A percentile compares a stretch with the other conserved stretches of the same genome.
Conservation (phyloP, 352 stramenopile genomes). For the Phytophthora pinifolia region DNA sequence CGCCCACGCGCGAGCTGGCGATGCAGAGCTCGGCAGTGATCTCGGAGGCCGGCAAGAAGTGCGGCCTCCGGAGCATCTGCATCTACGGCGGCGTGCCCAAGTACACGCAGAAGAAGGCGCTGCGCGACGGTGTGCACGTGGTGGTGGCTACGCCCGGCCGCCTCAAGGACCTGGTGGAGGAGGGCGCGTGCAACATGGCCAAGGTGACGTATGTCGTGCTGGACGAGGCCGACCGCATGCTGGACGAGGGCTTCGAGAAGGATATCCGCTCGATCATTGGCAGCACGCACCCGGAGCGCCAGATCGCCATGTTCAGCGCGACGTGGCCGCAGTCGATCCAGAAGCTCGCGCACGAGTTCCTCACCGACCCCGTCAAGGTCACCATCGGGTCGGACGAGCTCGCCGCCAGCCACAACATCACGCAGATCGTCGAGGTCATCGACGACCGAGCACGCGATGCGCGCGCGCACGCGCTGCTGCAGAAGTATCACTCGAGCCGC, state of each 20-base stretch:
- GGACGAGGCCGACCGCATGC: slow-evolving; percentile 96
- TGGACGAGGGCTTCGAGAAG: slow-evolving; percentile 95
- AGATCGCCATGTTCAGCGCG: slow-evolving; percentile 98
- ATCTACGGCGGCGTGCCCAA: slow-evolving; percentile 97
- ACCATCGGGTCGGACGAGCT: slow-evolving; percentile 95
- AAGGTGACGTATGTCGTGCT: slow-evolving; percentile 94
- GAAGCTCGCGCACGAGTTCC: slow-evolving; percentile 95
- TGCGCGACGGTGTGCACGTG: slow-evolving; percentile 90
- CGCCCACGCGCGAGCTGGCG: slow-evolving; percentile 93
- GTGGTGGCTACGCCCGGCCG: slow-evolving; percentile 96
- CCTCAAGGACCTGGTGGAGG: slow-evolving; percentile 91
- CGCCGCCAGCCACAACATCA: slow-evolving; percentile 94
- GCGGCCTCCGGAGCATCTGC: slow-evolving; percentile 86
- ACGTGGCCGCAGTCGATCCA: slow-evolving; percentile 97
- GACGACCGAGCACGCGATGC: slow-evolving; percentile 91
- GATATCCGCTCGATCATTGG: slow-evolving; percentile 91
- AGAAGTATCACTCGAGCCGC: slow-evolving; percentile 90
- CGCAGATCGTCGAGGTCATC: slow-evolving; percentile 95
- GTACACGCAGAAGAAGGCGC: slow-evolving; percentile 86
- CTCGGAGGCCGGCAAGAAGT: slow-evolving; percentile 88
- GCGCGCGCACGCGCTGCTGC: slow-evolving; percentile 89
- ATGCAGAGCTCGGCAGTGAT: slow-evolving; percentile 94
- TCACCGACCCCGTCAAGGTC: slow-evolving; percentile 93
- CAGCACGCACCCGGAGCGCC: slow-evolving; percentile 74
- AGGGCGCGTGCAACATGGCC: slow-evolving; percentile 80